Conservation (phyloP, 2,329 filamentous ascomycete species). For the Fusarium gaditjirri region DNA sequence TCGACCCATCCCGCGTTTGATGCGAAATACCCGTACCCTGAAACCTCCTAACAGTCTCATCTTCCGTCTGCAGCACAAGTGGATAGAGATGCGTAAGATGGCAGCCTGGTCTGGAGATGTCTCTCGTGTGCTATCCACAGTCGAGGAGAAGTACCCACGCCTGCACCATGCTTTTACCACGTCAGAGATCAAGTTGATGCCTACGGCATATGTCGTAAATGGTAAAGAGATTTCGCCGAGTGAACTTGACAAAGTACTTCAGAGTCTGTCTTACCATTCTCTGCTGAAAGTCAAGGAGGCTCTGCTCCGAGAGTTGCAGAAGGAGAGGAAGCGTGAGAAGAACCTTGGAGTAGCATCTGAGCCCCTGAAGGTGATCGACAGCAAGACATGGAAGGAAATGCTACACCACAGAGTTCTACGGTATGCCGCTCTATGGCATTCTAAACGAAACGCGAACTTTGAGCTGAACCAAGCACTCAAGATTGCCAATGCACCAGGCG, state of each 20-base stretch:
- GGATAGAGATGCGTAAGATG: slow-evolving; percentile 60
- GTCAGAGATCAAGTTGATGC: slow-evolving; percentile 46
- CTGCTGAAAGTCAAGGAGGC: slow-evolving; percentile 42
- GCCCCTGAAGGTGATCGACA: slow-evolving; percentile 3
- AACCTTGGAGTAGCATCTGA: slow-evolving; percentile 14
- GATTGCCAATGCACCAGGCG: not conserved
- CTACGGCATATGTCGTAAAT: slow-evolving; percentile 41
- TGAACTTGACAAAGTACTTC: slow-evolving; percentile 46
- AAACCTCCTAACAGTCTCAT: slow-evolving; percentile 54
- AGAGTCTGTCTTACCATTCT: slow-evolving; percentile 46
- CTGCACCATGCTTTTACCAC: slow-evolving; percentile 55
- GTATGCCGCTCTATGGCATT: slow-evolving; percentile 38
- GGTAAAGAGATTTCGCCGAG: slow-evolving; percentile 41
- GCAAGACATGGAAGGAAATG: slow-evolving; percentile 30
- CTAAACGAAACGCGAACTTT: slow-evolving; percentile 24
- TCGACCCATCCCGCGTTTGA: slow-evolving; percentile 45
- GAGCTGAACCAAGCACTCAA: not conserved
- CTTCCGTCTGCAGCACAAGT: slow-evolving; percentile 60
- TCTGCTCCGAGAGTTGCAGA: slow-evolving; percentile 32
- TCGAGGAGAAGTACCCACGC: slow-evolving; percentile 54
- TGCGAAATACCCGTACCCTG: slow-evolving; percentile 50
- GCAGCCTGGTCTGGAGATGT: slow-evolving; percentile 61
- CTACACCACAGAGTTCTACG: slow-evolving; percentile 35
- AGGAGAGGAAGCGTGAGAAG: slow-evolving; percentile 34
- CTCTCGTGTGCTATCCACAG: slow-evolving; percentile 51